Evolutionary conservation across 768 basidiomycete genomes (phyloP).

Genomic region (Boletus reticulatus): DNA sequence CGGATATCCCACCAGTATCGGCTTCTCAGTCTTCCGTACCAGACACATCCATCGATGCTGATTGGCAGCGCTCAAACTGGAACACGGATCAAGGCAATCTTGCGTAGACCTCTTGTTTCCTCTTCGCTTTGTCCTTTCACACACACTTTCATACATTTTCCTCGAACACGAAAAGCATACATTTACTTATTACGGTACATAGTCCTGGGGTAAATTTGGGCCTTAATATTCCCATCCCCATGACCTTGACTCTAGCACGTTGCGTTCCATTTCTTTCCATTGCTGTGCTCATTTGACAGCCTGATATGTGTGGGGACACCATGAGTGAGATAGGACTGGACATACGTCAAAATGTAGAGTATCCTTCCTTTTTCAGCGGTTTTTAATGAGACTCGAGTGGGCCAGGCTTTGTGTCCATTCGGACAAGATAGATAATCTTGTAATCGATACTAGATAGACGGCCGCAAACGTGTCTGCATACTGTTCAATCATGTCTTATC

Average conservation of each 20-base stretch:
- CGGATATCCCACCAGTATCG: constrained; percentile 10
- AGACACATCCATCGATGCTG: constrained; percentile 13
- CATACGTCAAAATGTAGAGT: neutral
- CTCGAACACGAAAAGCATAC: constrained; percentile 1
- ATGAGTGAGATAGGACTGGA: neutral
- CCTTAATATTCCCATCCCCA: neutral
- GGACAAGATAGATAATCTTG: too few species aligned
- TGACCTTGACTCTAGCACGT: neutral
- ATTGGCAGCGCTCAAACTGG: constrained; percentile 17
- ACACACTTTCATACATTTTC: neutral
- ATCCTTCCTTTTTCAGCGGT: neutral
- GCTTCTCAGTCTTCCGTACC: constrained; percentile 6
- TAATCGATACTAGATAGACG: too few species aligned
- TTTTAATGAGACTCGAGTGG: too few species aligned
- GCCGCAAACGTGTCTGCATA: too few species aligned
- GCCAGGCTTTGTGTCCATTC: neutral
- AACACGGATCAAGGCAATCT: constrained; percentile 8
- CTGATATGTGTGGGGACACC: neutral
- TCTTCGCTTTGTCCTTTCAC: constrained; percentile 14
- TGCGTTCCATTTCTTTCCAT: neutral
- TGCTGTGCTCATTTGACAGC: neutral
- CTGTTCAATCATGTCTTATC: too few species aligned
- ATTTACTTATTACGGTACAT: neutral
- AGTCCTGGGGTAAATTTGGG: neutral
- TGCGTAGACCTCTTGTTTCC: neutral